phyloP scores from a whole-genome alignment of 768 basidiomycete genomes.

The Multifurca ochricompacta region DNA sequence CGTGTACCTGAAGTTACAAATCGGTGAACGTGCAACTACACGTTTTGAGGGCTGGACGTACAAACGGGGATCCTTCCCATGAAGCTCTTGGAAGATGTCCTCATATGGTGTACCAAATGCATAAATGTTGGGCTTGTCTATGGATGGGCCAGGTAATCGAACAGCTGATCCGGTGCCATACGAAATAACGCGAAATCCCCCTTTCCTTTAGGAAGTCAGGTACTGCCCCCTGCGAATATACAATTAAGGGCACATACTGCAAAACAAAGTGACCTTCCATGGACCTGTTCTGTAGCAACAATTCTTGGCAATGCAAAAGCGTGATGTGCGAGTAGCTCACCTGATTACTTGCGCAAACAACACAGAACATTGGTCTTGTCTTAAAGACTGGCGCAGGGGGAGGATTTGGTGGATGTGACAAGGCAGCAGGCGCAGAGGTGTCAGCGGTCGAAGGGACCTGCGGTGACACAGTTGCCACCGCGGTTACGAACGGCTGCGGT shows the following conservation, averaged over 20 bases:
- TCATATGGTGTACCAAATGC: constrained; percentile 96
- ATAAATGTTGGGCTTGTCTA: constrained; percentile 97
- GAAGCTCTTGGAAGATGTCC: constrained; percentile 86
- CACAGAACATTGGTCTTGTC: constrained; percentile 81
- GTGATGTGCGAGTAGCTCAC: constrained; percentile 37
- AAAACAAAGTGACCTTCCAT: constrained; percentile 97
- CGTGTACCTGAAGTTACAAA: constrained; percentile 54
- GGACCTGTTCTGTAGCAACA: constrained; percentile 70
- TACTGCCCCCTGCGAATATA: background rate
- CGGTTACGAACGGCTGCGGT: constrained; percentile 21
- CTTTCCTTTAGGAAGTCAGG: constrained; percentile 51
- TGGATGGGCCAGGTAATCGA: constrained; percentile 88
- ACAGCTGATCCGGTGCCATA: constrained; percentile 97
- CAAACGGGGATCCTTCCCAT: constrained; percentile 75
- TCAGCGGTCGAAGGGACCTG: constrained; percentile 8
- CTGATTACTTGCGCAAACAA: constrained; percentile 99
- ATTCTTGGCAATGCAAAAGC: background rate
- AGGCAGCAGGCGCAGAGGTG: background rate
- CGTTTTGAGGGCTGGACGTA: constrained; percentile 32
- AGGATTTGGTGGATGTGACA: background rate
- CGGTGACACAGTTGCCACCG: constrained; percentile 14
- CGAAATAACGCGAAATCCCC: constrained; percentile 85
- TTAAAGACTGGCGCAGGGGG: constrained; percentile 36
- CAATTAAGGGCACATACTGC: constrained; percentile 46
- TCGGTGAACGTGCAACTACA: background rate